Conservation (phyloP, 2,329 filamentous ascomycete species). For the Microdochium trichocladiopsis region DNA sequence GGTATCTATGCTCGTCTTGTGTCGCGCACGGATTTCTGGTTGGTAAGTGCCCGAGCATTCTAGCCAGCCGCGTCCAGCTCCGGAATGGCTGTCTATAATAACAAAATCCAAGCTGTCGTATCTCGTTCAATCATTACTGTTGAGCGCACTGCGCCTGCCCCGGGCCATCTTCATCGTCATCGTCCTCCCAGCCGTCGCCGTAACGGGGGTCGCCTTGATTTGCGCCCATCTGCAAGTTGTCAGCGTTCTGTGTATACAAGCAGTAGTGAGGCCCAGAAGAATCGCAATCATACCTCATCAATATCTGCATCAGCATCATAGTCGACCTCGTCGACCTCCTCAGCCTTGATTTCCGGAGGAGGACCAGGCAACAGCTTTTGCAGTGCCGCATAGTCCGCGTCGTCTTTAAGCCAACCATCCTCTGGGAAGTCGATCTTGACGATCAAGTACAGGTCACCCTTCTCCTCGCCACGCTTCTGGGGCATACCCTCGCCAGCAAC, state of each 20-base stretch:
- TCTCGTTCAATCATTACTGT: slow-evolving; percentile 44
- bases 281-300: slow-evolving; percentile 54
- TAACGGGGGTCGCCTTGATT: slow-evolving; percentile 61
- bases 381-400: slow-evolving; percentile 64
- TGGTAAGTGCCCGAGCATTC: not conserved
- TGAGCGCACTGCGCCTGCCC: slow-evolving; percentile 65
- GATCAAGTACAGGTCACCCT: slow-evolving; percentile 80
- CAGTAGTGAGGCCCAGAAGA: not conserved
- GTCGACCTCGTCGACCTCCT: slow-evolving; percentile 79
- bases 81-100: not conserved
- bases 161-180: slow-evolving; percentile 58
- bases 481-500: slow-evolving; percentile 92
- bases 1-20: not conserved
- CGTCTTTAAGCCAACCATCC: slow-evolving; percentile 71
- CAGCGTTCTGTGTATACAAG: slow-evolving; percentile 8
- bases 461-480: slow-evolving; percentile 72
- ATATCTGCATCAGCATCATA: slow-evolving; percentile 79
- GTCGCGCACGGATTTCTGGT: not conserved
- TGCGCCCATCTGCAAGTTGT: slow-evolving; percentile 55
- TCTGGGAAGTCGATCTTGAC: slow-evolving; percentile 86
- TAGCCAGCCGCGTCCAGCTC: not conserved
- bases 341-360: slow-evolving; percentile 53
- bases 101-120: not conserved
- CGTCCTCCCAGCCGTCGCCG: slow-evolving; percentile 62
- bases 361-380: slow-evolving; percentile 68